Evolutionary conservation across 371 early-diverging fungal genomes (phyloP), one percentile per base, ranked within the genome.

Genomic region (Syncephalastrum sp.): DNA sequence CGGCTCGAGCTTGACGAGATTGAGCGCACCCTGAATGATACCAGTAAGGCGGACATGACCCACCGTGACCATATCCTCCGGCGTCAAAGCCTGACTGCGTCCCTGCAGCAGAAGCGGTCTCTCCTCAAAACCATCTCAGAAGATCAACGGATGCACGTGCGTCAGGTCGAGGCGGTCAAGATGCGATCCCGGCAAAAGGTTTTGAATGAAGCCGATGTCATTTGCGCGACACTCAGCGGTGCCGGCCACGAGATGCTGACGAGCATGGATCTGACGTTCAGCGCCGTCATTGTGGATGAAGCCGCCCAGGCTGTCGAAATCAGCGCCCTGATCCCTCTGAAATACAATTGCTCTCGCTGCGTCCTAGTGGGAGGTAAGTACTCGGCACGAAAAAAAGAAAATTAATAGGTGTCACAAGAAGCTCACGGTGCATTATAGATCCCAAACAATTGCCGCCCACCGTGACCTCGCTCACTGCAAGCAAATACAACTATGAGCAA

Each of bases 401-500:
- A 52, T 42, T 38, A 19, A 3, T 12, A 51, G 50, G 25, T 3
- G 17, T 44, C 38, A 33, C 8, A 33, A 10, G 10, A 33, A 33
- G 38, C 38, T 33, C 38, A 33, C 8, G 8, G 2, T 33, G 13
- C 8, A 3, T 21, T 1, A 13, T 57, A 86, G 98, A 99, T 78
- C 97, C 98, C 1, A 91, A 95, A 61, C 99, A 99, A 73, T 82
- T 99, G 38, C 96, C 98, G 1, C 95, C 97, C 1, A 95, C 97
- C 0, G 92, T 96, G 4, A 67, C 95, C 8, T 96, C 95, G 6
- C 75, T 79, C 27, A 50, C 80, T 42, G 95, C 94, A 3, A 64
- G 87, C 4, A 72, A 83, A 42, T 90, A 78, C 54, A 68, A 69
- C n/a, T 97, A 97, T 72, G 93, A 94, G 42, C 90, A 93, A 65